These are phyloP conservation scores for Pichia sp. DNA, from an alignment of 1,139 yeast species.

Conservation along the genomic window DNA sequence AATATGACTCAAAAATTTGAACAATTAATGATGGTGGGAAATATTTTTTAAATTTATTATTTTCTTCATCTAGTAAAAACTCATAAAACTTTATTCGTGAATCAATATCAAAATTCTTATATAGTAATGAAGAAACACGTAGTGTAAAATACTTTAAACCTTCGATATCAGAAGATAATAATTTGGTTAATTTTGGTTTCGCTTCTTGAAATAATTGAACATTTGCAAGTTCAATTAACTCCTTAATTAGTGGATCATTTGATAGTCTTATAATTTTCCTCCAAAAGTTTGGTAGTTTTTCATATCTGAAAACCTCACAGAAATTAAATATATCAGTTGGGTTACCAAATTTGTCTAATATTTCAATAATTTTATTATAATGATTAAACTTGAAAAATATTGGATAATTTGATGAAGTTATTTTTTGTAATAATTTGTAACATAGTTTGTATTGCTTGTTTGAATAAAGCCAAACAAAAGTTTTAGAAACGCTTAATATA, in stretches of 20 bases:
- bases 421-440: slow-evolving; percentile 8
- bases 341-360: slow-evolving; percentile 16
- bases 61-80: not conserved
- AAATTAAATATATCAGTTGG: slow-evolving; percentile 13
- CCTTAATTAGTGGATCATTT: slow-evolving; percentile 1
- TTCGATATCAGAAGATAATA: slow-evolving; percentile 1
- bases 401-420: slow-evolving; percentile 6
- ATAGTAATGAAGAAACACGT: slow-evolving; percentile 7
- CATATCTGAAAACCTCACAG: slow-evolving; percentile 12
- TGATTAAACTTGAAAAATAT: slow-evolving; percentile 14
- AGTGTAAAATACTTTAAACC: slow-evolving; percentile 10
- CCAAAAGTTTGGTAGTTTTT: slow-evolving; percentile 12
- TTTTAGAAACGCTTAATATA: slow-evolving; percentile 9
- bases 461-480: slow-evolving; percentile 16
- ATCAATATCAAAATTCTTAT: slow-evolving; percentile 7
- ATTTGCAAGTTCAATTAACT: slow-evolving; percentile 5
- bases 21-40: slow-evolving; percentile 11
- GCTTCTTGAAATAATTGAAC: slow-evolving; percentile 4
- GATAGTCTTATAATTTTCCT: slow-evolving; percentile 8
- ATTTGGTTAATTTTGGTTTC: not conserved
- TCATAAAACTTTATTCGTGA: slow-evolving; percentile 6
- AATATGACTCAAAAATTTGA: slow-evolving; percentile 4
- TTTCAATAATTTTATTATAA: slow-evolving; percentile 9
- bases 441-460: slow-evolving; percentile 11
- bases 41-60: slow-evolving; percentile 1